phyloP scores from a whole-genome alignment of 169 alveolate species.

The Cryptosporidium ubiquitum region DNA sequence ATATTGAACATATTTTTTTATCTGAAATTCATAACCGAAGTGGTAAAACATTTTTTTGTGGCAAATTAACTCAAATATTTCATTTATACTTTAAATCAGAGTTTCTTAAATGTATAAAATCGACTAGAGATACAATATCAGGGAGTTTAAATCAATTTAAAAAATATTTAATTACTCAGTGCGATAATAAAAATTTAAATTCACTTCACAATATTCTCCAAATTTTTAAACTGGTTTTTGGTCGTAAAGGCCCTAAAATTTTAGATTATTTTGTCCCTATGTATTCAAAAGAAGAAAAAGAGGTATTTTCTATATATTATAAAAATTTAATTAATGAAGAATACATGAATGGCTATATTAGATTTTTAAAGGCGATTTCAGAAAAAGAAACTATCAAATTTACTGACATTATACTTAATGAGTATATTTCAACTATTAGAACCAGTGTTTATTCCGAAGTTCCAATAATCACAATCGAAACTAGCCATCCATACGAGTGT shows the following conservation, averaged over 20 bases:
- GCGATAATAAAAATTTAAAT: neutral
- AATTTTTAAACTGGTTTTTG: constrained; percentile 24
- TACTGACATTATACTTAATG: neutral
- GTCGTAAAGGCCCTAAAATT: constrained; percentile 11
- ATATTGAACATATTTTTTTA: constrained; percentile 10
- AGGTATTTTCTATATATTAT: neutral
- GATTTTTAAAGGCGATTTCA: neutral
- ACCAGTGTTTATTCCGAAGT: constrained; percentile 4
- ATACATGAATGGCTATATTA: constrained; percentile 5
- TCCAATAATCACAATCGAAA: constrained; percentile 64
- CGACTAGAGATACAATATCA: neutral
- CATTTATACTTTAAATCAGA: neutral
- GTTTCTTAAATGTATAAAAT: neutral
- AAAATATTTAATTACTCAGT: neutral
- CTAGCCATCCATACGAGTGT: constrained; percentile 72
- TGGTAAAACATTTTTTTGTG: constrained; percentile 1
- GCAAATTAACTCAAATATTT: neutral
- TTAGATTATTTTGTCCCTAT: constrained; percentile 18
- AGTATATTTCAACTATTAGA: constrained; percentile 11
- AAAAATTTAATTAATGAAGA: neutral
- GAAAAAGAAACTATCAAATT: neutral
- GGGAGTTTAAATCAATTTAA: neutral
- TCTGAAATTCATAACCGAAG: neutral
- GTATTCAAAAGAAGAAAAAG: neutral
- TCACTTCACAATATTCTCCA: neutral